A percentile compares a stretch with the other conserved stretches of the same genome.
Conservation (phyloP, 2,329 filamentous ascomycete species). For the Sarocladium kiliense region DNA sequence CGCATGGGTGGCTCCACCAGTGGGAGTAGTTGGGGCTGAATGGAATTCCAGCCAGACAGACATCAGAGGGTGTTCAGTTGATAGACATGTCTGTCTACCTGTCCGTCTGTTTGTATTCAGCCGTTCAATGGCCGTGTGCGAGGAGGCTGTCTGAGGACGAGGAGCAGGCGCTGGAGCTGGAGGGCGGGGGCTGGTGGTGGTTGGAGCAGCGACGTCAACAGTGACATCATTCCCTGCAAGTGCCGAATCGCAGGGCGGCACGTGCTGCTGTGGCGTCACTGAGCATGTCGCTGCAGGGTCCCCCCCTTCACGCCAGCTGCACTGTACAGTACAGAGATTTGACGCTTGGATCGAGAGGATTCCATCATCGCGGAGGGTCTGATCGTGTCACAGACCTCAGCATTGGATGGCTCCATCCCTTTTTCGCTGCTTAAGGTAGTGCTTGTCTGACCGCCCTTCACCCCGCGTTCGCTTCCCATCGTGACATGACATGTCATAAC, state of each 20-base stretch:
- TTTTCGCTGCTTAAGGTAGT: neutral
- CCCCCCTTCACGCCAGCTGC: too few relatives aligned
- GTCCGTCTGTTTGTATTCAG: too few relatives aligned
- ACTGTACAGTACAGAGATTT: too few relatives aligned
- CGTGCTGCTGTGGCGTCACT: conserved; percentile 6
- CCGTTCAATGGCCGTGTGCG: too few relatives aligned
- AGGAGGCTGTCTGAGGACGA: too few relatives aligned
- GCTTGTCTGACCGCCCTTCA: neutral
- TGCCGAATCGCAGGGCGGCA: conserved; percentile 1
- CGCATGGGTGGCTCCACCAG: neutral
- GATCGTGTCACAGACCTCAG: too few relatives aligned
- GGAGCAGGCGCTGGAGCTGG: neutral
- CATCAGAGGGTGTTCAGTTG: too few relatives aligned
- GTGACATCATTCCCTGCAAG: conserved; percentile 18
- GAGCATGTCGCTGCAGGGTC: neutral
- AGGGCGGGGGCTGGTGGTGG: neutral
- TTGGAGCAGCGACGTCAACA: conserved; percentile 12
- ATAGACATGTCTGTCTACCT: too few relatives aligned
- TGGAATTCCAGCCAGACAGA: neutral
- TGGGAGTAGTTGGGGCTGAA: neutral
- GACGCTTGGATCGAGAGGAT: too few relatives aligned
- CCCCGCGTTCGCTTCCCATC: too few relatives aligned
- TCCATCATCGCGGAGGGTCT: too few relatives aligned
- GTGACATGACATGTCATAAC: too few relatives aligned
- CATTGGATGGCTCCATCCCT: neutral